A percentile compares a stretch with the other conserved stretches of the same genome.
Conservation (phyloP, 2,329 filamentous ascomycete genomes). For the Pseudogymnoascus sp. region DNA sequence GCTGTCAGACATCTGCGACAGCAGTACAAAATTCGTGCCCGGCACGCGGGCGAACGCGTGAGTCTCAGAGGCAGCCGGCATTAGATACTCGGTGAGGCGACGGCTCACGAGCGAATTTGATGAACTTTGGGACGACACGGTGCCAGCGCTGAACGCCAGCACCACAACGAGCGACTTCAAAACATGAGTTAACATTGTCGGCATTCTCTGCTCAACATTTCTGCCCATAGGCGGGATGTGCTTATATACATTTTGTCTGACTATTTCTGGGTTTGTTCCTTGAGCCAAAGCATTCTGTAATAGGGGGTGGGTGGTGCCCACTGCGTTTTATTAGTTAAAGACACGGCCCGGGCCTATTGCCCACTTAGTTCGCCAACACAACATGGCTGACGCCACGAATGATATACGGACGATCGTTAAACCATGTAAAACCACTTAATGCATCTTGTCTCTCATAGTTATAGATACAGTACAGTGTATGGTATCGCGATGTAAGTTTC, state of each 20-base stretch:
- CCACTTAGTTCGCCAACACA: background rate
- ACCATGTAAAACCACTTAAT: background rate
- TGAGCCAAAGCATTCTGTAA: background rate
- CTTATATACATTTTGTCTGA: background rate
- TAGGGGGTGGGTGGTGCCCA: background rate
- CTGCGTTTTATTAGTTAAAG: background rate
- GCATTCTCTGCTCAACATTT: background rate
- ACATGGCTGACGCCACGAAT: background rate
- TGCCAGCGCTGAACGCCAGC: constrained; percentile 9
- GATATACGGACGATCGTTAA: background rate
- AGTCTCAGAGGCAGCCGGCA: constrained; percentile 5
- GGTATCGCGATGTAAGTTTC: background rate
- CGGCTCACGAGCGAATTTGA: constrained; percentile 10
- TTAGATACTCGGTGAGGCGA: constrained; percentile 10
- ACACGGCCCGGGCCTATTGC: background rate
- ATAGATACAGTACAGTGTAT: background rate
- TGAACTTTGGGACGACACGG: background rate
- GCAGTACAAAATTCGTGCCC: constrained; percentile 8
- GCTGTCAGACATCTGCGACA: constrained; percentile 9
- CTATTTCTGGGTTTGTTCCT: background rate
- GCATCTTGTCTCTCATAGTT: background rate
- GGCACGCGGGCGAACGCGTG: constrained; percentile 10
- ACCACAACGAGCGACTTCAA: constrained; percentile 2
- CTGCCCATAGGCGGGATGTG: background rate
- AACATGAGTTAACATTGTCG: background rate